These are phyloP conservation scores for Aspergillus phoenicis DNA, from an alignment of 2,329 filamentous ascomycete species.

Conservation along the genomic window DNA sequence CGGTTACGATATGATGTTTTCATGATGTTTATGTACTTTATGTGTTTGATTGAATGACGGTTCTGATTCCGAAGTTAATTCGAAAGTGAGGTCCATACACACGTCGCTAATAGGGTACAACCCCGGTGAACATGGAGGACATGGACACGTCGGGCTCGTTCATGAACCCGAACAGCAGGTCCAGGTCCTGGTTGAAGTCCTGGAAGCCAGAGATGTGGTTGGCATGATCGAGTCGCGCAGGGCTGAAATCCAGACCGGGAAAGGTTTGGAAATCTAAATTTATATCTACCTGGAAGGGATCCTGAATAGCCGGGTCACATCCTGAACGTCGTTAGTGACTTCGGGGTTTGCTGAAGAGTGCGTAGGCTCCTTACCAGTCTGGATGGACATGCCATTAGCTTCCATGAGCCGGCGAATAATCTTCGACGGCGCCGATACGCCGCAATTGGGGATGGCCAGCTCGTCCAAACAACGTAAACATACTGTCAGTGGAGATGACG, in stretches of 20 bases:
- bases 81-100: no score
- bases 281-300: slow-evolving; percentile 1
- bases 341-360: neutral
- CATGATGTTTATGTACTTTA: neutral
- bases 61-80: neutral
- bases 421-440: slow-evolving; percentile 4
- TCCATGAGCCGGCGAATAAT: slow-evolving; percentile 14
- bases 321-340: neutral
- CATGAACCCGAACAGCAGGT: slow-evolving; percentile 17
- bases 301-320: neutral
- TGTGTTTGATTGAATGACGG: neutral
- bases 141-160: slow-evolving; percentile 1
- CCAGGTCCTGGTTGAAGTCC: slow-evolving; percentile 7
- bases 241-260: neutral
- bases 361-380: neutral
- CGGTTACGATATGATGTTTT: neutral
- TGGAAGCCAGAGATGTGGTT: slow-evolving; percentile 5
- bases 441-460: slow-evolving; percentile 11
- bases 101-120: neutral
- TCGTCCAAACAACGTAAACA: slow-evolving; percentile 10
- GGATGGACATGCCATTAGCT: slow-evolving; percentile 9
- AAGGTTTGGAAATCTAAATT: slow-evolving; percentile 6
- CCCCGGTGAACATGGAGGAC: neutral
- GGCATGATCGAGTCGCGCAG: neutral
- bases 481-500: slow-evolving; percentile 3